Base-by-base conservation (phyloP, 768 basidiomycete genomes). In the Rhodotorula graminis region DNA sequence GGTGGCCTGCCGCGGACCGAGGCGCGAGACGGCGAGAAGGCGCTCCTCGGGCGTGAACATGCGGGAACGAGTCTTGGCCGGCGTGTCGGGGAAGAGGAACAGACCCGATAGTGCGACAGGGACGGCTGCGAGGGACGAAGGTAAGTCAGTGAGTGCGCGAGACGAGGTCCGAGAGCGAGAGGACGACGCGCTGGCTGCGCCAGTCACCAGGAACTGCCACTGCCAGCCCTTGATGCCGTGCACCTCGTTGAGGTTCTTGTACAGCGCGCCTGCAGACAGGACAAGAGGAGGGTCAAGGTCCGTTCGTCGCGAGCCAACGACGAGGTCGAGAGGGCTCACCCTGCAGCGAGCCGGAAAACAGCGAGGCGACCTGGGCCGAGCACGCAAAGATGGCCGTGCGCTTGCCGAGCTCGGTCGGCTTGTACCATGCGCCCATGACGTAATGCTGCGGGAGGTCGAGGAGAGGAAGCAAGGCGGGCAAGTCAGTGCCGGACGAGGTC, bases 361-460 rank as follows among this genome's bases (percentile, higher is more conserved):
- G 21, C 12, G 29, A 27, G 23, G 65, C 65, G 14, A 83, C 81
- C n/a, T 87, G 78, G 0, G 86, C 87, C 37, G 87, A 87, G 70
- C 85, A 85, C 44, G 88, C 87, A 79, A 90, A 90, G 71, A 90
- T 86, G 27, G 87, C 88, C 10, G 88, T 87, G 19, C 89, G 85
- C 74, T 87, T 87, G 14, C 89, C 90, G 16, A 90, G 83, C 80
- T 90, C 89, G 29, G 82, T 80, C 8, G 85, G 83, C 77, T 86
- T 15, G 57, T 70, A 70, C 69, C 69, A 70, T 0, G 56, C 9
- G n/a, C 69, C 69, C 27, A 70, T 46, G 57, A 64, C 59, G 63
- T 64, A 70, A 23, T 70, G 69, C 49, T 66, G 44, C 23, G 37
- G 27, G 27, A 6, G 55, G 12, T 10, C 8, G 29, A 2, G 19